Conservation (phyloP, 2,329 filamentous ascomycete species). For the Mycosphaerella arachidis region DNA sequence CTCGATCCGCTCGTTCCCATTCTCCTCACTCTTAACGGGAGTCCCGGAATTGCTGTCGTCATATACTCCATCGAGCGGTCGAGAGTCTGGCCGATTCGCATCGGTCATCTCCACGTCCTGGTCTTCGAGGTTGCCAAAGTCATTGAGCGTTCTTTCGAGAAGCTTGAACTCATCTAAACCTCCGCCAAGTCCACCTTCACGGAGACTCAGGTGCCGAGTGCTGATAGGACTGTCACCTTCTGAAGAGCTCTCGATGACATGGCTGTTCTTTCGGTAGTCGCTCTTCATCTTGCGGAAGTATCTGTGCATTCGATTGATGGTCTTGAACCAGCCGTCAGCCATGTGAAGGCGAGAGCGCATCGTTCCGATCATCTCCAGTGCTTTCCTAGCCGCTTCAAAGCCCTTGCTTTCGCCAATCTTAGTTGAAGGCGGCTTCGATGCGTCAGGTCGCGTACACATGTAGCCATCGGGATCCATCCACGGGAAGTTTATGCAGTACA, state of each 20-base stretch:
- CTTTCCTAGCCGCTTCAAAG: constrained; percentile 45
- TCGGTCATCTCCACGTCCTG: constrained; percentile 37
- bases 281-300: constrained; percentile 52
- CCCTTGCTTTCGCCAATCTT: constrained; percentile 28
- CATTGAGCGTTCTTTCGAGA: constrained; percentile 34
- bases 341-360: constrained; percentile 53
- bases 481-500: constrained; percentile 64
- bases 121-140: constrained; percentile 35
- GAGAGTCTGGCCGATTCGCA: constrained; percentile 17
- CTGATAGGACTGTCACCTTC: constrained; percentile 29
- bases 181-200: constrained; percentile 41
- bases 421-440: constrained; percentile 6
- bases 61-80: constrained; percentile 24
- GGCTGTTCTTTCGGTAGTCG: constrained; percentile 42
- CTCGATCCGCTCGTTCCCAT: constrained; percentile 13
- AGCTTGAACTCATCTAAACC: constrained; percentile 54
- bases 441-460: constrained; percentile 39
- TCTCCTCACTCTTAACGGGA: constrained; percentile 34
- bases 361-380: constrained; percentile 48
- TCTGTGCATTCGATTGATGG: constrained; percentile 50
- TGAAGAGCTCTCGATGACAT: constrained; percentile 28
- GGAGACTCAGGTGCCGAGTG: constrained; percentile 27
- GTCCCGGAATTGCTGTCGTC: constrained; percentile 29
- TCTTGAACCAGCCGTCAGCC: constrained; percentile 53
- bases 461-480: constrained; percentile 60